A percentile compares a stretch with the other conserved stretches of the same genome.
These are phyloP conservation scores for Trichosanthes cucumerina DNA, from an alignment of 306 rosid genomes.

Conservation along the genomic window DNA sequence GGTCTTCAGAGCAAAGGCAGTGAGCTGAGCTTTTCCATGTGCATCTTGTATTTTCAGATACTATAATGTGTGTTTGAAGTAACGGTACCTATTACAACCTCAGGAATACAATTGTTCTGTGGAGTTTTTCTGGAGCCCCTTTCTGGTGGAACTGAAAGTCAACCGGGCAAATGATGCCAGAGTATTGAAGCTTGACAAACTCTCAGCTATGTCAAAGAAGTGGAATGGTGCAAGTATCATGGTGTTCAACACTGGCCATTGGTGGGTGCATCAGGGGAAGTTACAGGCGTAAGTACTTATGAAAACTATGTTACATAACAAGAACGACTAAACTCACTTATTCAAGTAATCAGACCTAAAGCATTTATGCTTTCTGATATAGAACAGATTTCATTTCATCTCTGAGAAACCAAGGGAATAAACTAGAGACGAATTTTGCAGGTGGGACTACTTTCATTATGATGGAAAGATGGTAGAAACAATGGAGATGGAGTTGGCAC, in stretches of 20 bases:
- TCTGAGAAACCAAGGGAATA: background rate
- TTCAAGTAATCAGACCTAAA: background rate
- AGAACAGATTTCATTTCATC: background rate
- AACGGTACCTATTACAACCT: background rate
- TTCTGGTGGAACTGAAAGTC: conserved; percentile 25
- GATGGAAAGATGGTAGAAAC: conserved; percentile 14
- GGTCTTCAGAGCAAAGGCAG: conserved; percentile 26
- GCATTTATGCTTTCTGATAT: background rate
- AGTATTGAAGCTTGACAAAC: conserved; percentile 24
- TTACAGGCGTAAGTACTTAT: conserved; percentile 19
- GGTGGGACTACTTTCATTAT: conserved; percentile 22
- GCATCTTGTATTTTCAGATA: background rate
- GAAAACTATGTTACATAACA: background rate
- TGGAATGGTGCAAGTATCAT: conserved; percentile 33
- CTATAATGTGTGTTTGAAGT: background rate
- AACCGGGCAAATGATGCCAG: conserved; percentile 9
- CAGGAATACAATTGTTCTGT: conserved; percentile 34
- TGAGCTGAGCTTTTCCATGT: background rate
- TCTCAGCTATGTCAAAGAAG: conserved; percentile 6
- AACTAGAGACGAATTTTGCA: background rate
- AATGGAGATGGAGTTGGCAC: conserved; percentile 21
- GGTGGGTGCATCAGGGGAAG: conserved; percentile 34
- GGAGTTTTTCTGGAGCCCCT: conserved; percentile 44
- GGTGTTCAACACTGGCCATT: conserved; percentile 44
- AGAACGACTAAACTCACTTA: background rate